These are phyloP conservation scores for Parastagonospora avenae DNA, from an alignment of 2,329 filamentous ascomycete species.

Conservation along the genomic window DNA sequence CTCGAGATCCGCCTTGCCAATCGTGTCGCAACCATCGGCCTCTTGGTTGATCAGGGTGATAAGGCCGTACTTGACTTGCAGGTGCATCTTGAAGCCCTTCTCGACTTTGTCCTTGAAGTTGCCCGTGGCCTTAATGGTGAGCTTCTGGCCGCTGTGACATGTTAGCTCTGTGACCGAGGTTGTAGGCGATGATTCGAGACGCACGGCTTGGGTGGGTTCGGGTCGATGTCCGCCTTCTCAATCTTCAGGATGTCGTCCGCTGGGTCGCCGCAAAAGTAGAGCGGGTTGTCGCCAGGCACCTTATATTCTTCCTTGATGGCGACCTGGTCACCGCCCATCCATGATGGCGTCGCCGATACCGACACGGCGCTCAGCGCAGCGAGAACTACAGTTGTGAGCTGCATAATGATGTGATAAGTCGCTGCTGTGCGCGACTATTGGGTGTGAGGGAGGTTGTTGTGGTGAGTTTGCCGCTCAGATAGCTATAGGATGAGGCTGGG, in stretches of 20 bases:
- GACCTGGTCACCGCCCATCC: conserved; percentile 52
- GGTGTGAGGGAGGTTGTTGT: neutral
- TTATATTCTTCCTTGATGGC: conserved; percentile 60
- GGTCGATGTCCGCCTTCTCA: conserved; percentile 76
- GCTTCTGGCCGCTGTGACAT: conserved; percentile 69
- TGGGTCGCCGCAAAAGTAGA: conserved; percentile 77
- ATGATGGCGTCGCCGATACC: conserved; percentile 47
- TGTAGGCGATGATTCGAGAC: conserved; percentile 43
- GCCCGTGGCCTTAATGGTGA: conserved; percentile 80
- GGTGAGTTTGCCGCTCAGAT: conserved; percentile 1
- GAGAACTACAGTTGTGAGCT: conserved; percentile 46
- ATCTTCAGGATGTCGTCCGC: conserved; percentile 74
- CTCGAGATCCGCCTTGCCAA: conserved; percentile 83
- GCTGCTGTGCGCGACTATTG: neutral
- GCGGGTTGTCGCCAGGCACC: conserved; percentile 84
- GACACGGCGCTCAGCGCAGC: conserved; percentile 52
- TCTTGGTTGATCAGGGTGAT: conserved; percentile 84
- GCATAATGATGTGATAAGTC: conserved; percentile 28
- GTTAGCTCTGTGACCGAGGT: conserved; percentile 5
- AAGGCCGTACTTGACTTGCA: conserved; percentile 92
- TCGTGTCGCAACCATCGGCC: conserved; percentile 86
- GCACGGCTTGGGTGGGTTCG: conserved; percentile 88
- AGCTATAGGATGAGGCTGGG: conserved; percentile 7
- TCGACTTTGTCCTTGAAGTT: conserved; percentile 74
- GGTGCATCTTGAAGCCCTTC: conserved; percentile 77